These are phyloP conservation scores for Yamadazyma nakazawae DNA, from an alignment of 805 yeast species.

Conservation along the genomic window DNA sequence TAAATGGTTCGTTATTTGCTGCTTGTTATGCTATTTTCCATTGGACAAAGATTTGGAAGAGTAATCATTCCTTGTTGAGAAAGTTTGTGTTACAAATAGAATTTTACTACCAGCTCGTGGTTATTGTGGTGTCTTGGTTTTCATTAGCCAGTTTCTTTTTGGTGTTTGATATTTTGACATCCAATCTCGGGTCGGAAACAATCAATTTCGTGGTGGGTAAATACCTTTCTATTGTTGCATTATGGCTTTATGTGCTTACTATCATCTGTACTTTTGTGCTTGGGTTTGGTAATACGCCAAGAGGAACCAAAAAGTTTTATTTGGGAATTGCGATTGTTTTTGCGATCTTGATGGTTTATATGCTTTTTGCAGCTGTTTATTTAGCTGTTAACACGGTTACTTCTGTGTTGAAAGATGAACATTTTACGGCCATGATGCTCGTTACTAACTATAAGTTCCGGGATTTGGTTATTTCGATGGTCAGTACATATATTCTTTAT, in stretches of 20 bases:
- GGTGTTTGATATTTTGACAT: slow-evolving; percentile 83
- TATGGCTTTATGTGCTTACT: slow-evolving; percentile 83
- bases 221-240: slow-evolving; percentile 69
- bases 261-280: slow-evolving; percentile 82
- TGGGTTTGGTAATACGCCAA: slow-evolving; percentile 91
- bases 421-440: slow-evolving; percentile 44
- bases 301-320: slow-evolving; percentile 81
- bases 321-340: slow-evolving; percentile 71
- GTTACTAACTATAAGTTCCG: slow-evolving; percentile 72
- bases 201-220: slow-evolving; percentile 70
- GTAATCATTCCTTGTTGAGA: slow-evolving; percentile 79
- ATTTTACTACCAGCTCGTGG: slow-evolving; percentile 76
- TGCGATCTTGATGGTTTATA: slow-evolving; percentile 84
- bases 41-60: slow-evolving; percentile 83
- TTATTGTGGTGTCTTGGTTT: slow-evolving; percentile 85
- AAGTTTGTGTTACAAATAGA: slow-evolving; percentile 82
- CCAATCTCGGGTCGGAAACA: slow-evolving; percentile 63
- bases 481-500: slow-evolving; percentile 80
- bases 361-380: slow-evolving; percentile 82
- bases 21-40: slow-evolving; percentile 86
- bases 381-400: slow-evolving; percentile 73
- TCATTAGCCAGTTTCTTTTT: slow-evolving; percentile 86
- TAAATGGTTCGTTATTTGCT: slow-evolving; percentile 96
- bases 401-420: slow-evolving; percentile 44
- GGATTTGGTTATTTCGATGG: slow-evolving; percentile 81